A percentile compares a stretch with the other conserved stretches of the same genome.
Evolutionary conservation across 2,329 filamentous ascomycete genomes (phyloP).

Genomic region (Rasamsonia emersonii): DNA sequence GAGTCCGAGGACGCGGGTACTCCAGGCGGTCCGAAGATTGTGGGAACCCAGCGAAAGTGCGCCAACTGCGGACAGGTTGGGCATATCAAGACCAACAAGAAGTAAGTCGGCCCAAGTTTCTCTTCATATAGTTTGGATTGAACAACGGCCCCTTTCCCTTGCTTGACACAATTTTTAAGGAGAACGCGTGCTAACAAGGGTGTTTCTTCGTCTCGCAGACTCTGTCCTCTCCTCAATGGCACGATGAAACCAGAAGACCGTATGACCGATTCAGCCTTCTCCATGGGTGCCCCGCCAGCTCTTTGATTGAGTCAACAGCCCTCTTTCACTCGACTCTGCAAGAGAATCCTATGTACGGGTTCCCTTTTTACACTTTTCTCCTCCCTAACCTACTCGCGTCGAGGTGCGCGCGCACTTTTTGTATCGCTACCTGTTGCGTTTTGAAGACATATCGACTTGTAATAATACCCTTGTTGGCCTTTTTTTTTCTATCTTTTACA

Average conservation of each 20-base stretch:
- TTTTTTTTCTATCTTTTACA: no score
- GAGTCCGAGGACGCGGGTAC: slow-evolving; percentile 34
- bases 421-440: no score
- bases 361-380: no score
- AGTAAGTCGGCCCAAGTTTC: slow-evolving; percentile 47
- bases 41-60: slow-evolving; percentile 69
- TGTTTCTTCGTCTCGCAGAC: slow-evolving; percentile 43
- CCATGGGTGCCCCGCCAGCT: slow-evolving; percentile 35
- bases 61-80: slow-evolving; percentile 95
- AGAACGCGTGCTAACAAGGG: slow-evolving; percentile 11
- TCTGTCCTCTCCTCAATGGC: slow-evolving; percentile 79
- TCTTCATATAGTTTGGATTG: no score
- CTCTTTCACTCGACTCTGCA: not conserved
- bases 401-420: no score
- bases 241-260: slow-evolving; percentile 55
- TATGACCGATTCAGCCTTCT: slow-evolving; percentile 38
- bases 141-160: not conserved
- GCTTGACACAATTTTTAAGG: slow-evolving; percentile 3
- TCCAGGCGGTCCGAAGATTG: slow-evolving; percentile 55
- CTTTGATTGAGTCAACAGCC: no score
- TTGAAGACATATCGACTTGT: no score
- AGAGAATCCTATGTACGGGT: not conserved
- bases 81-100: slow-evolving; percentile 99
- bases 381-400: no score
- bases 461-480: no score